Percentiles rank a stretch among this genome's conserved stretches.
Evolutionary conservation across 805 yeast genomes (phyloP).

Genomic region (Vanderwaltozyma polyspora): DNA sequence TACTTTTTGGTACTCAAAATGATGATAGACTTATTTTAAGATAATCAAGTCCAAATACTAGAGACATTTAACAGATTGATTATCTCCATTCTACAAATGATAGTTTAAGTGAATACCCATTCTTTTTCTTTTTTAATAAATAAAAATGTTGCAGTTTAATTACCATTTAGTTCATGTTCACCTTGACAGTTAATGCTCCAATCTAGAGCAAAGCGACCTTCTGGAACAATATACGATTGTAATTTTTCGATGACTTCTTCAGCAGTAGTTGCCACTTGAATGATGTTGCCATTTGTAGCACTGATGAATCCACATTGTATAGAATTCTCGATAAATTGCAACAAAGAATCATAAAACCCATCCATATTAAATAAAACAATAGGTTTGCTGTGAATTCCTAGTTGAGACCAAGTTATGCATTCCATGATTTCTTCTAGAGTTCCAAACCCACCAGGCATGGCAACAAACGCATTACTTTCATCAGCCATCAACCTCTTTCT

Average conservation of each 20-base stretch:
- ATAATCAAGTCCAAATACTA: too few relatives aligned
- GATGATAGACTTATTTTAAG: too few relatives aligned
- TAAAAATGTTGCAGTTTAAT: too few relatives aligned
- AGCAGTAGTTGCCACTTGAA: constrained; percentile 55
- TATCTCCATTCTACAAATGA: too few relatives aligned
- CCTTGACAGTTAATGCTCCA: constrained; percentile 40
- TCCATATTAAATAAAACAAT: constrained; percentile 64
- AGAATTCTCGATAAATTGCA: constrained; percentile 49
- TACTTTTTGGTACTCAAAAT: too few relatives aligned
- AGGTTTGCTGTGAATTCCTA: constrained; percentile 77
- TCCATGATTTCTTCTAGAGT: constrained; percentile 85
- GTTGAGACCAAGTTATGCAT: constrained; percentile 82
- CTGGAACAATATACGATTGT: constrained; percentile 51
- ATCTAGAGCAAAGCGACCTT: constrained; percentile 60
- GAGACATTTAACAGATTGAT: too few relatives aligned
- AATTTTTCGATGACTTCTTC: constrained; percentile 58
- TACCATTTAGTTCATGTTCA: too few relatives aligned
- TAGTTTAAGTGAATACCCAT: too few relatives aligned
- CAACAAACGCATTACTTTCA: constrained; percentile 78
- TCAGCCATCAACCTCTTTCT: constrained; percentile 78
- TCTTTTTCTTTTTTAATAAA: too few relatives aligned
- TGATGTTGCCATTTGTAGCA: constrained; percentile 51
- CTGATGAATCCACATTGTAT: constrained; percentile 59
- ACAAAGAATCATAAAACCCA: constrained; percentile 68
- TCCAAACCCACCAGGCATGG: constrained; percentile 89